Base-by-base conservation (phyloP, 2,329 filamentous ascomycete genomes). In the Magnaporthiopsis poae region DNA sequence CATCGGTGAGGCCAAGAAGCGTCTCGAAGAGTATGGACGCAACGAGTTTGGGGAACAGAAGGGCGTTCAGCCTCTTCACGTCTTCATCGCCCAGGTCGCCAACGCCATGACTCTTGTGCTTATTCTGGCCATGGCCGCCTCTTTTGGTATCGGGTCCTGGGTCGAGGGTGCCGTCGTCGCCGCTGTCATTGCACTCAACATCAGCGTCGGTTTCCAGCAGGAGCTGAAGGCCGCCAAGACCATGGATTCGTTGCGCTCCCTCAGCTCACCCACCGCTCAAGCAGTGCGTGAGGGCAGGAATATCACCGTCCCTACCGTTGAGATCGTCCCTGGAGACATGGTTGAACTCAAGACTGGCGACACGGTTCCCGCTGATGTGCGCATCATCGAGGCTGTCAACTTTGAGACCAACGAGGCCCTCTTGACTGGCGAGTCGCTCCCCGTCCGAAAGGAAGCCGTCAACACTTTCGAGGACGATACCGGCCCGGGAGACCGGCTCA, bases 51-150 rank as follows among this genome's bases (percentile, higher is more conserved):
- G 84, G 66, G 82, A 85, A 63, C 80, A 74, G 7, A 79, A 80
- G 65, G 81, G 80, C 5, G 84, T 88, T 60, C 82, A 80, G 65
- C 79, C 82, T 27, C 74, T 79, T 59, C 85, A 86, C 72, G 87
- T 88, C 67, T 73, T 88, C 21, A 74, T 87, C 64, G 77, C 81
- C 60, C 86, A 88, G 72, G 75, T 87, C 62, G 84, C 84, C 60
- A 88, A 88, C 73, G 85, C 85, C 12, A 86, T 88, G 85, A 87
- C 83, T 69, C 74, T 88, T 73, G 85, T 85, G 7, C 74, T 85
- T 59, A 78, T 82, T 60, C 75, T 80, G 67, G 81, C 79, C 65
- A 84, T 84, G 80, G 77, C 74, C 52, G 78, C 84, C 64, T 80
- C 77, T 66, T 84, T 81, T 68, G 81, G 78, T 18, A 84, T 83